phyloP scores from a whole-genome alignment of 176 grass and related monocot species.

The sorghum (Sorghum bicolor) region DNA sequence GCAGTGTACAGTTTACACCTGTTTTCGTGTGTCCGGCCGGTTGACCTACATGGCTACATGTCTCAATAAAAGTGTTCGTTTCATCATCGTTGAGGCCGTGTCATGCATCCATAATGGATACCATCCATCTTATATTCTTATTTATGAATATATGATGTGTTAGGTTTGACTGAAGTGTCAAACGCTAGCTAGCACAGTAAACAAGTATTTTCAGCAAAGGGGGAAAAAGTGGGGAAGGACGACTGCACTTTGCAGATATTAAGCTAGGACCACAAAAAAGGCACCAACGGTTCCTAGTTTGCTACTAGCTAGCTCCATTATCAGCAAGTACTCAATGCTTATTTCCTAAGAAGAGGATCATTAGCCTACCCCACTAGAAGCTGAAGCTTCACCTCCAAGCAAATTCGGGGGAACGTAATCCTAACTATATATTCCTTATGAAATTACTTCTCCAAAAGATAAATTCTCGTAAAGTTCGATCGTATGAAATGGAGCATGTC shows the following conservation, averaged over 20 bases:
- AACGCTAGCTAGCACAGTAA: not conserved
- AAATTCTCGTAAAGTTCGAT: not conserved
- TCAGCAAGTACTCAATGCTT: not conserved
- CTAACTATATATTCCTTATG: not conserved
- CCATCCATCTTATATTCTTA: not conserved
- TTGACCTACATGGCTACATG: too few species aligned
- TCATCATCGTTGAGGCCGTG: too few species aligned
- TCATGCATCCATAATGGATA: not conserved
- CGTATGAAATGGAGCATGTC: too few species aligned
- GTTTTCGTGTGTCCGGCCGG: too few species aligned
- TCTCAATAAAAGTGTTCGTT: too few species aligned
- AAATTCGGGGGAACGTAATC: not conserved
- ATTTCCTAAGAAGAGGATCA: constrained; percentile 9
- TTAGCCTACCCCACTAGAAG: constrained; percentile 33
- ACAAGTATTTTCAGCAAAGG: constrained; percentile 3
- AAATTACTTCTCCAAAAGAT: too few species aligned
- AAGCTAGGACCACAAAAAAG: constrained; percentile 18
- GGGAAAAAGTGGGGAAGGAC: not conserved
- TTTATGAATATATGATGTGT: not conserved
- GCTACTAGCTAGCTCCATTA: constrained; percentile 39
- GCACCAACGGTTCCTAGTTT: constrained; percentile 19
- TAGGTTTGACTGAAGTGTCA: constrained; percentile 50
- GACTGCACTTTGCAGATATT: not conserved
- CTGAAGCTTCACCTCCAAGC: not conserved
- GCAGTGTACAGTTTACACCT: too few species aligned